Evolutionary conservation across 345 rosid species (phyloP), one percentile per base, ranked within the genome.

Genomic region (Carallia brachiata): DNA sequence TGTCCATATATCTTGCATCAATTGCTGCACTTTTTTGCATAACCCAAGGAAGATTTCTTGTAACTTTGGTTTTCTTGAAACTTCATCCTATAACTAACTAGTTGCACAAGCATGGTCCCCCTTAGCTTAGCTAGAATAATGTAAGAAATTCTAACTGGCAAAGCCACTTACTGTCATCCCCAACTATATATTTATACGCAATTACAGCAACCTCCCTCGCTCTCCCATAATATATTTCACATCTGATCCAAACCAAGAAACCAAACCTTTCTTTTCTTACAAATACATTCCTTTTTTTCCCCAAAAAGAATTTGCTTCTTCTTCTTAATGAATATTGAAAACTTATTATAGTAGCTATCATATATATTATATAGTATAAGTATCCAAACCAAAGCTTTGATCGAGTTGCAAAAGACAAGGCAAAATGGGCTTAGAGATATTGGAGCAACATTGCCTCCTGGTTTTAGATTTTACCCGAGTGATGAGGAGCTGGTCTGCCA

Each of bases 401-500:
- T 23, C 23, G 23, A 23, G 23, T 23, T 23, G 23, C 23, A 23
- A 23, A 23, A 23, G 23, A 23, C 23, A 23, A 23, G 23, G 23
- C 34, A 23, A 56, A 32, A 92, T 90, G 98, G 96, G 66, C 77
- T 95, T 70, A 89, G 92, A 79, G 98, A 95, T 82, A 88, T 95
- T 75, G 99, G 99, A 71, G 93, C 91, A 5, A 88, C 83, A 31
- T 84, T 95, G 79, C 99, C 99, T 52, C 99, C 99, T 2, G 99
- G 99, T 68, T 95, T 95, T 70, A 85, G 94, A 81, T 95, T 95
- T 76, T 92, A 89, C 73, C 99, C 99, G 19, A 95, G 96, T 65
- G 99, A 95, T 66, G 96, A 95, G 68, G 99, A 95, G 78, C 73
- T 95, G 76, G 97, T 95, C 27, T 95, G 99, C 70, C 97, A 95